These are phyloP conservation scores for Chlamydomonas applanata DNA, from an alignment of 139 green algal species.

Conservation along the genomic window DNA sequence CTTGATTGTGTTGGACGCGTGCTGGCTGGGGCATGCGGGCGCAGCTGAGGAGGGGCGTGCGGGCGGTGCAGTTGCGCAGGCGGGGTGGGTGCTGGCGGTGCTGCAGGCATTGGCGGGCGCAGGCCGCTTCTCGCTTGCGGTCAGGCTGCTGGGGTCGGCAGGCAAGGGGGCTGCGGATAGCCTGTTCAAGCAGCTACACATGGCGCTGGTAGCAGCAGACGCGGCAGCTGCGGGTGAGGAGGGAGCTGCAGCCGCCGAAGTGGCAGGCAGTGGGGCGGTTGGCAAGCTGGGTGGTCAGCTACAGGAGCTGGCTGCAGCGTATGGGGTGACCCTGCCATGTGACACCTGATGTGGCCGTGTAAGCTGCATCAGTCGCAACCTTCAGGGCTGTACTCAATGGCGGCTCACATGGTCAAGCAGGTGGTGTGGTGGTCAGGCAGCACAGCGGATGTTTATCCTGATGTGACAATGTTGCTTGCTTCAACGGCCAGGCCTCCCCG, in stretches of 20 bases:
- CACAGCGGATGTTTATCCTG: too few relatives aligned
- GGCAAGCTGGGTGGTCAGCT: too few relatives aligned
- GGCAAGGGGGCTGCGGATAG: constrained; percentile 1
- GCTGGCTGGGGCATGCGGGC: constrained; percentile 31
- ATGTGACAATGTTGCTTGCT: too few relatives aligned
- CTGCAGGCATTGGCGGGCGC: constrained; percentile 13
- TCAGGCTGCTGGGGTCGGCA: constrained; percentile 22
- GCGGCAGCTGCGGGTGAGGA: not conserved
- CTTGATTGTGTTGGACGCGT: constrained; percentile 26
- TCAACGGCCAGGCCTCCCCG: too few relatives aligned
- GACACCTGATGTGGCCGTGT: too few relatives aligned
- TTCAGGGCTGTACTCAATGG: too few relatives aligned
- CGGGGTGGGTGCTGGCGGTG: constrained; percentile 29
- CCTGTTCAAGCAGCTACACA: not conserved
- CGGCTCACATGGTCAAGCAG: too few relatives aligned
- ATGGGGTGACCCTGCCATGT: too few relatives aligned
- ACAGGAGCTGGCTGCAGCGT: too few relatives aligned
- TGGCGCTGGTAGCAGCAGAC: not conserved
- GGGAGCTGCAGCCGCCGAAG: not conserved
- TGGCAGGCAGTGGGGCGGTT: not conserved
- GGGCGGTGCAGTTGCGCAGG: constrained; percentile 20
- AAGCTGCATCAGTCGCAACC: too few relatives aligned
- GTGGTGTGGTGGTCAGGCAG: too few relatives aligned
- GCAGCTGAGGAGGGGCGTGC: constrained; percentile 28
- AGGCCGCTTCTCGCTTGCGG: constrained; percentile 28